Evolutionary conservation across 75 land plant species (phyloP), one percentile per base, ranked within the genome.

Genomic region (Chamaecyparis obtusa): DNA sequence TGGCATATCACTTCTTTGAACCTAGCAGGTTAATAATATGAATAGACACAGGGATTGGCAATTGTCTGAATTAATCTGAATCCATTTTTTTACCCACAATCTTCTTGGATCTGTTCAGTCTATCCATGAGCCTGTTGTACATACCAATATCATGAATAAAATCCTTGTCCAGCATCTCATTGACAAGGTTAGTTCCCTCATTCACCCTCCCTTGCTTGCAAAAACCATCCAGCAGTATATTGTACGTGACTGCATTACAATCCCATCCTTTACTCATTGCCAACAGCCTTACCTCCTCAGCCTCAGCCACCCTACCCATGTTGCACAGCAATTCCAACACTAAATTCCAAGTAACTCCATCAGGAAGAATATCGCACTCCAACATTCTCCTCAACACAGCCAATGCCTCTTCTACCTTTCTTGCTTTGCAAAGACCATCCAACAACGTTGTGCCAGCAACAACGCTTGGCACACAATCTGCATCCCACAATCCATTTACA

Each of bases 91-190:
- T 46, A 27, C 46, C 46, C 24, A 10, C 83, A 41, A 43, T n/a
- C 49, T 21, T 43, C 83, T 27, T 80, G 13, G 83, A 7, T 80
- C 46, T 85, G 15, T 82, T 39, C 86, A 95, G 88, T 8, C 88
- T 85, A 83, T 93, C 88, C 91, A 90, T 87, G 75, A 94, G 46
- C 54, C 56, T 85, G 57, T 93, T 94, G 56, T 94, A 93, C 0
- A 90, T 87, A 15, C 88, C 90, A 87, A 95, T 85, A 69, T 94
- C 92, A 57, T 92, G 89, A n/a, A 93, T 92, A 72, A 90, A 93
- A 56, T 89, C 97, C 14, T 60, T 88, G 85, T 92, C 94, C 87
- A 94, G 55, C 97, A 95, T 95, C 87, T 93, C 92, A 76, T 94
- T 88, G 21, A 95, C 87, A 78, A 95, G 57, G 19, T 10, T 14